Evolutionary conservation across 176 grass and related monocot genomes (phyloP).

Genomic region (Bolboschoenus planiculmis): DNA sequence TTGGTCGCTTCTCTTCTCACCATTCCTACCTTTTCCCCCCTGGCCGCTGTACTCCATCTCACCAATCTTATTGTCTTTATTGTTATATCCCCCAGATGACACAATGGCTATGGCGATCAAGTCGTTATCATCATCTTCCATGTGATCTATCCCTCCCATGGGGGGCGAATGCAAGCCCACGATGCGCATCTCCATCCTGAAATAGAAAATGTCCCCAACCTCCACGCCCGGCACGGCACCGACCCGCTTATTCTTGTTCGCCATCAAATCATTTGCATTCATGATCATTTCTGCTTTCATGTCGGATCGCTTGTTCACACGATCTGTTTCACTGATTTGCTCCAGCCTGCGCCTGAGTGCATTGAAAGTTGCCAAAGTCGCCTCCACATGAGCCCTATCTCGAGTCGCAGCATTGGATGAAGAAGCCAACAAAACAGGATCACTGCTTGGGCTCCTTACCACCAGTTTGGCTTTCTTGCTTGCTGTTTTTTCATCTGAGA

Average conservation of each 20-base stretch:
- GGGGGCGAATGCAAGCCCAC: constrained; percentile 57
- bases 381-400: constrained; percentile 47
- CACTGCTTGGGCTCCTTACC: constrained; percentile 34
- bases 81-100: constrained; percentile 65
- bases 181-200: constrained; percentile 65
- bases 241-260: constrained; percentile 39
- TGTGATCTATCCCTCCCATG: constrained; percentile 69
- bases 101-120: constrained; percentile 56
- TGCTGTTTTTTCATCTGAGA: neutral
- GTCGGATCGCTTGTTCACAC: constrained; percentile 30
- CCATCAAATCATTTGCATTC: constrained; percentile 63
- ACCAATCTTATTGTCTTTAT: constrained; percentile 54
- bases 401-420: constrained; percentile 32
- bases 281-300: constrained; percentile 64
- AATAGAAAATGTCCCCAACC: constrained; percentile 89
- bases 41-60: constrained; percentile 64
- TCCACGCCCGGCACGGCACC: constrained; percentile 59
- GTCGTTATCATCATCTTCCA: constrained; percentile 27
- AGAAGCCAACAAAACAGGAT: constrained; percentile 24
- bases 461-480: constrained; percentile 16
- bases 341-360: constrained; percentile 57
- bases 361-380: constrained; percentile 49
- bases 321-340: constrained; percentile 46
- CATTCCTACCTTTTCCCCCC: constrained; percentile 53
- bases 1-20: constrained; percentile 51